phyloP scores from a whole-genome alignment of 768 basidiomycete species.

The Calvatia gigantea region DNA sequence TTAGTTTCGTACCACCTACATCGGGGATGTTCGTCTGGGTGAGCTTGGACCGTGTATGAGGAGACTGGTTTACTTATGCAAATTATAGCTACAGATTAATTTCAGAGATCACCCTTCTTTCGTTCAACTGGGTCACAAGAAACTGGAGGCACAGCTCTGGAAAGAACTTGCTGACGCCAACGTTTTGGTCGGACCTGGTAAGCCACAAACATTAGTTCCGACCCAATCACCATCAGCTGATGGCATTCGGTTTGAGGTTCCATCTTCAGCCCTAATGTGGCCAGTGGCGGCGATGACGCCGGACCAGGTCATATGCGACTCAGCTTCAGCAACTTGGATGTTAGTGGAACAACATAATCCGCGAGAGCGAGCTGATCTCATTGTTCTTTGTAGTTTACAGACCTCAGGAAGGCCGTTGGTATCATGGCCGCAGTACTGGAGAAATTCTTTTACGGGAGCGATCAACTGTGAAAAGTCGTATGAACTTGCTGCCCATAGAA shows the following conservation, averaged over 20 bases:
- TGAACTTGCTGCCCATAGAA: neutral
- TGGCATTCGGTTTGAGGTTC: slow-evolving; percentile 20
- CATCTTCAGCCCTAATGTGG: slow-evolving; percentile 34
- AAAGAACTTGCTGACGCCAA: slow-evolving; percentile 53
- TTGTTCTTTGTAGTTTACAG: slow-evolving; percentile 23
- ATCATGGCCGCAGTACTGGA: slow-evolving; percentile 43
- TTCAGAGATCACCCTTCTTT: slow-evolving; percentile 53
- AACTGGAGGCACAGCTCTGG: slow-evolving; percentile 60
- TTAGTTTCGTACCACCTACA: slow-evolving; percentile 67
- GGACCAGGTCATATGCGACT: slow-evolving; percentile 51
- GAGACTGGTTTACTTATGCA: neutral
- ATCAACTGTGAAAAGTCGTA: neutral
- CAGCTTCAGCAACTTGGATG: slow-evolving; percentile 53
- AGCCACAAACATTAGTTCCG: slow-evolving; percentile 10
- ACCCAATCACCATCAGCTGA: slow-evolving; percentile 3
- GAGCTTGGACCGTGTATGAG: slow-evolving; percentile 15
- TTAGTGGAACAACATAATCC: slow-evolving; percentile 23
- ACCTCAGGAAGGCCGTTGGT: slow-evolving; percentile 42
- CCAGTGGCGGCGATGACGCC: slow-evolving; percentile 22
- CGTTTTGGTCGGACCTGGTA: slow-evolving; percentile 64
- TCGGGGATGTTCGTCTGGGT: slow-evolving; percentile 87
- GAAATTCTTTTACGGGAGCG: slow-evolving; percentile 27
- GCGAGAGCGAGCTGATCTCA: neutral
- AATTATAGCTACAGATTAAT: slow-evolving; percentile 54
- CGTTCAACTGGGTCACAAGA: slow-evolving; percentile 30